Base-by-base conservation (phyloP, 148 eudicot species). In the Pouteria glomerata region DNA sequence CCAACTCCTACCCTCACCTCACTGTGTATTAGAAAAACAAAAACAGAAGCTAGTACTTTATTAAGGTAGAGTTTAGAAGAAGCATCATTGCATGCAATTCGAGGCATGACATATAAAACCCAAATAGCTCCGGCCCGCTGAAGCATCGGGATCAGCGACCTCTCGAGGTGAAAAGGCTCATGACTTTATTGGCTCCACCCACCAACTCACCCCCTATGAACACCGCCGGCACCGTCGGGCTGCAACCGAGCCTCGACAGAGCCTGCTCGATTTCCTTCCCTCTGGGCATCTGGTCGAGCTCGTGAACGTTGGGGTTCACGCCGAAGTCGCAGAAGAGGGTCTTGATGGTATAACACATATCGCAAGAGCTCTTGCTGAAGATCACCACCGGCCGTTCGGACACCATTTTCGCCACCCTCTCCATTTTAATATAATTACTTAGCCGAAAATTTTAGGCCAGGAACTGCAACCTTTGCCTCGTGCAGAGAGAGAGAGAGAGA, bases 81-180 rank as follows among this genome's bases (percentile, higher is more conserved):
- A 5, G 44, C 44, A 39, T 39, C 10, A 5, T 5, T 39, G 5
- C 5, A 10, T 10, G 10, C 7, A 39, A 39, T 39, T 10, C 44
- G 10, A 4, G 44, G 44, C 12, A 8, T 19, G 42, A 23, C 41
- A 37, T 42, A 37, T 42, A 37, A 81, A 52, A 82, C 77, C 85
- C 85, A 82, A 14, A 82, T 31, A 24, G 85, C 85, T 67, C 85
- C 82, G 23, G 85, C 85, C 61, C 66, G 72, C 60, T 71, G 72
- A 44, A 82, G 85, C 85, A 82, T 74, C 41, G 66, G 71, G 63
- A 68, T 72, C 11, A 82, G 72, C 1, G 85, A 34, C 14, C 85
- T 75, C 55, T 78, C 69, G 19, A 82, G 75, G 42, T 82, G 85
- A 51, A n/a, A n/a, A 78, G 77, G 34, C 77, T 78, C 71, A 82